Evolutionary conservation across 768 basidiomycete genomes (phyloP), one percentile per base, ranked within the genome.

Genomic region (Boletus rubropictus): DNA sequence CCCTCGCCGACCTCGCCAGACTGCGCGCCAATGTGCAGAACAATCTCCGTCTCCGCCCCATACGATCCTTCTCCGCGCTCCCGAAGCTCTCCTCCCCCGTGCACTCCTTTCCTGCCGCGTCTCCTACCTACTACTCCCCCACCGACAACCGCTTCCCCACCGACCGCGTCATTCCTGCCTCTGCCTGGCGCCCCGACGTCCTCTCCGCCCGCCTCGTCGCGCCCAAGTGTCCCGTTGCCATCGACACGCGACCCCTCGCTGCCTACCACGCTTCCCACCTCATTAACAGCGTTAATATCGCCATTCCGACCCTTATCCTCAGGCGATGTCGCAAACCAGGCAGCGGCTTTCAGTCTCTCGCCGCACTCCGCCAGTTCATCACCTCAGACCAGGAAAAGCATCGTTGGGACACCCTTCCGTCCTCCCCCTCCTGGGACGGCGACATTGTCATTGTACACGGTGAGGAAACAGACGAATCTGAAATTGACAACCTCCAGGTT

Each of bases 231-330:
- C 86, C 89, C 8, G 70, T 93, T 20, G 68, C 95, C 49, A 77
- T 95, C 61, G 92, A 96, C 66, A 89, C 88, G 32, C 81, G 92
- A 4, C 81, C 86, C 4, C 73, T 82, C 17, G 72, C 78, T 1
- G 71, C 80, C 9, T 89, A 82, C 68, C 71, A 82, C 29, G 69
- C 79, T 3, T 76, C 74, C 46, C 88, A 82, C 63, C 66, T 96
- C 42, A 62, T 71, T 32, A 70, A 81, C 54, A 86, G 84, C 63
- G 77, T 91, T 50, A 93, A 93, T 66, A 75, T 96, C 39, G 85
- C 85, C 27, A 87, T 96, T 35, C 92, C 93, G 0, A 86, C 89
- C 21, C 80, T 96, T 58, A 91, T 96, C 59, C 80, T 93, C 56
- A 92, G 91, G 65, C 82, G 92, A 17, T 84, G 78, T 53, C 75